A percentile compares a stretch with the other conserved stretches of the same genome.
Conservation (phyloP, 148 eudicot genomes). For the Persicaria maculosa region DNA sequence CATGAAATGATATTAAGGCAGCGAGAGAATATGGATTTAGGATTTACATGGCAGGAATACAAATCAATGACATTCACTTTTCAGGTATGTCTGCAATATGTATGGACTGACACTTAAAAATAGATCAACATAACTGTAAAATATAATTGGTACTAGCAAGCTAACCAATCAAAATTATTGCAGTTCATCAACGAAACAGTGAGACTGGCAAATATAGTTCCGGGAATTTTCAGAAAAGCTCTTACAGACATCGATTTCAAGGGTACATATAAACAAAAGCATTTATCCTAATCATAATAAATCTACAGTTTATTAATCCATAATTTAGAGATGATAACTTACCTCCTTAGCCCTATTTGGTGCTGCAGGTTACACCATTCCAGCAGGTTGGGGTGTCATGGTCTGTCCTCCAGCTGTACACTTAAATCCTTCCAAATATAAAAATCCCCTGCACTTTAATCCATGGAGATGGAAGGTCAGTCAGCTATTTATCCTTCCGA, state of each 20-base stretch:
- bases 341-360: constrained; percentile 8
- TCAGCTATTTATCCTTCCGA: background rate
- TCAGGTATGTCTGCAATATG: constrained; percentile 39
- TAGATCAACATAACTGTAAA: background rate
- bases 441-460: constrained; percentile 71
- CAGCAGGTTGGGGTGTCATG: constrained; percentile 92
- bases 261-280: constrained; percentile 27
- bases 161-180: constrained; percentile 11
- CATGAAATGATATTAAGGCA: constrained; percentile 59
- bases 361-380: constrained; percentile 72
- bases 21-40: constrained; percentile 50
- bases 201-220: constrained; percentile 86
- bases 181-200: constrained; percentile 94
- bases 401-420: constrained; percentile 97
- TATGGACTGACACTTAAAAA: background rate
- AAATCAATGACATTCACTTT: constrained; percentile 88
- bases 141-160: background rate
- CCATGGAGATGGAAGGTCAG: constrained; percentile 94
- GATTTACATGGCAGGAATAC: constrained; percentile 78
- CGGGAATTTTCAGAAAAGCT: constrained; percentile 83
- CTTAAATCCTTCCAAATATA: constrained; percentile 61
- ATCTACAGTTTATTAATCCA: background rate
- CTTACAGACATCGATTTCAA: constrained; percentile 53
- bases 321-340: background rate
- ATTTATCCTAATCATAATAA: constrained; percentile 26